phyloP scores from a whole-genome alignment of 2,329 filamentous ascomycete species.

The Aspergillus sp. region DNA sequence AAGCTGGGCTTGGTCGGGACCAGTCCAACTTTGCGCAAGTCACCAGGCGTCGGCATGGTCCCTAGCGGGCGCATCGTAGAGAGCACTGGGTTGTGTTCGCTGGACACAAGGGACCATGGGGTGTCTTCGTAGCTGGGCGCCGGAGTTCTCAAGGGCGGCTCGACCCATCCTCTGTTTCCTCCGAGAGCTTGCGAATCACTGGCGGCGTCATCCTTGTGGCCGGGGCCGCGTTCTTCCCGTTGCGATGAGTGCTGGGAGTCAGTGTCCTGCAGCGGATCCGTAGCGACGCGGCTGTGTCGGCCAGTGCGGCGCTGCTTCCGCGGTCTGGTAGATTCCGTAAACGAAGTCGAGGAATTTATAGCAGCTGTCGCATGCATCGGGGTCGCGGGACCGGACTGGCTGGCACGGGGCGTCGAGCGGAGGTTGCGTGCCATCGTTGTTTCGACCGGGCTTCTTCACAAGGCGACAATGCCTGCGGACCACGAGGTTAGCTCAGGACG shows the following conservation, averaged over 20 bases:
- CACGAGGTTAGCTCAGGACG: conserved; percentile 22
- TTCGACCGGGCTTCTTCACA: conserved; percentile 16
- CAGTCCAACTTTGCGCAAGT: conserved; percentile 53
- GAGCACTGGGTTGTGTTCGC: conserved; percentile 69
- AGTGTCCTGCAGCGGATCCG: conserved; percentile 20
- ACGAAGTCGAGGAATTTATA: conserved; percentile 20
- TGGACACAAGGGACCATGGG: conserved; percentile 56
- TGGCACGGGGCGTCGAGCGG: conserved; percentile 32
- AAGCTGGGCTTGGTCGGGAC: conserved; percentile 44
- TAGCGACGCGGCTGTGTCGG: conserved; percentile 24
- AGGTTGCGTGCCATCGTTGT: conserved; percentile 35
- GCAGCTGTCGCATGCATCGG: conserved; percentile 22
- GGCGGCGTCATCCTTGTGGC: conserved; percentile 1
- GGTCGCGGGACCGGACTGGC: conserved; percentile 33
- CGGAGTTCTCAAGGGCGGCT: conserved; percentile 55
- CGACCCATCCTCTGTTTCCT: conserved; percentile 46
- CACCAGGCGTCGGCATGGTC: conserved; percentile 62
- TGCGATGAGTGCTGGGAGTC: conserved; percentile 16
- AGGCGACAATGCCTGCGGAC: conserved; percentile 16
- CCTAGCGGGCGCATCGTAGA: conserved; percentile 83
- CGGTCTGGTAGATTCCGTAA: conserved; percentile 28
- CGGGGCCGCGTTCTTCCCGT: conserved; percentile 11
- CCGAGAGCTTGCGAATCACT: conserved; percentile 10
- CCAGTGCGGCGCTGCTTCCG: conserved; percentile 34
- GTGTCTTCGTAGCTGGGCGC: conserved; percentile 74